Conservation (phyloP, 2,329 filamentous ascomycete species). For the Calonectria honghensis region DNA sequence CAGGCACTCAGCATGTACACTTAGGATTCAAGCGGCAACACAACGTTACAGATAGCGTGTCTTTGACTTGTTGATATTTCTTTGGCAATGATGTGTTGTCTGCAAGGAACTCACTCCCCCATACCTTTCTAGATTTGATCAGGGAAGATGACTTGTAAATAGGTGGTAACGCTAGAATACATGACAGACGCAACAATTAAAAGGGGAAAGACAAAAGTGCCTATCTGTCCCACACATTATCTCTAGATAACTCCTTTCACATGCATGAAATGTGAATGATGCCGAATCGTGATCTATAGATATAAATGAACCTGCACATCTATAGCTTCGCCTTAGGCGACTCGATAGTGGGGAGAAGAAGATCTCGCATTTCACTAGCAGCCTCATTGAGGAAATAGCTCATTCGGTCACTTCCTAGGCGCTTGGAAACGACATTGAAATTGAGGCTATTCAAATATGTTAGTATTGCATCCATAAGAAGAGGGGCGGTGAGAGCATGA, state of each 20-base stretch:
- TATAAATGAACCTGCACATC: constrained; percentile 38
- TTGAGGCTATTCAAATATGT: constrained; percentile 80
- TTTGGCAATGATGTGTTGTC: constrained; percentile 15
- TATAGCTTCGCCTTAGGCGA: constrained; percentile 92
- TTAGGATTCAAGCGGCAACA: constrained; percentile 40
- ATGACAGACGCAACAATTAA: constrained; percentile 7
- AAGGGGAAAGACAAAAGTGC: neutral
- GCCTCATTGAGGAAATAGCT: constrained; percentile 97
- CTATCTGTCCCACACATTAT: constrained; percentile 9
- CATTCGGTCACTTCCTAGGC: constrained; percentile 92
- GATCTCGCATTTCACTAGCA: constrained; percentile 89
- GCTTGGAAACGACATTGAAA: constrained; percentile 98
- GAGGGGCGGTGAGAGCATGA: too few relatives aligned
- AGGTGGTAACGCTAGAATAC: constrained; percentile 25
- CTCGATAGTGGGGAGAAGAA: constrained; percentile 88
- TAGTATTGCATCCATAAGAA: constrained; percentile 27
- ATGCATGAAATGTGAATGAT: constrained; percentile 27
- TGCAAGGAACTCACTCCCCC: neutral
- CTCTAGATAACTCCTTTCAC: constrained; percentile 36
- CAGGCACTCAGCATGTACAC: constrained; percentile 38
- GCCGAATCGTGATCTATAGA: constrained; percentile 30
- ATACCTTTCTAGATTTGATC: constrained; percentile 6
- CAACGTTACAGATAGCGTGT: constrained; percentile 36
- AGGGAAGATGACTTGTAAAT: constrained; percentile 1
- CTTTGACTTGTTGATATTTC: constrained; percentile 25